These are phyloP conservation scores for Poronia punctata DNA, from an alignment of 495 filamentous ascomycete species.

Conservation along the genomic window DNA sequence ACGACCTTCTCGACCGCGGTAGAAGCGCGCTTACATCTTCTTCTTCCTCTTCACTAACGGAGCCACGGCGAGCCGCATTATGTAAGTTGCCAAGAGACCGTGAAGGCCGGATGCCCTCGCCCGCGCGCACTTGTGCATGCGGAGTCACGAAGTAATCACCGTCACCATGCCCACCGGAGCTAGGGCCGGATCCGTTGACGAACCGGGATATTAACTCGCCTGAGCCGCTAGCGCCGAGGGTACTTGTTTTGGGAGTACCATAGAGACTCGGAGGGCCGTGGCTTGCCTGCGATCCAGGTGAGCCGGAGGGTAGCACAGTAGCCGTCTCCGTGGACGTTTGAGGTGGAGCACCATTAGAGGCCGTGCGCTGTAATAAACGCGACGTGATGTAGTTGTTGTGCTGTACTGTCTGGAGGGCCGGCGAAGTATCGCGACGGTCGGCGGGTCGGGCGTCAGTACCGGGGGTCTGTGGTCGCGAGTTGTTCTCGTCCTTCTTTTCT, in stretches of 20 bases:
- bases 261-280: constrained; percentile 31
- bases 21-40: constrained; percentile 34
- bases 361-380: constrained; percentile 49
- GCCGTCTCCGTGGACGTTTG: constrained; percentile 53
- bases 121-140: constrained; percentile 9
- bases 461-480: constrained; percentile 15
- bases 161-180: constrained; percentile 23
- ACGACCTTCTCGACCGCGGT: constrained; percentile 25
- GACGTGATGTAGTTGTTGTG: constrained; percentile 48
- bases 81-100: constrained; percentile 33
- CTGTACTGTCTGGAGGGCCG: constrained; percentile 22
- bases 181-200: constrained; percentile 35
- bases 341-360: constrained; percentile 50
- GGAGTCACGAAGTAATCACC: constrained; percentile 21
- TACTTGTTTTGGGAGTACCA: constrained; percentile 30
- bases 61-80: constrained; percentile 15
- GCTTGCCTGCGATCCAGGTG: constrained; percentile 28
- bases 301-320: constrained; percentile 40
- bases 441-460: constrained; percentile 10
- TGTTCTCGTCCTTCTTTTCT: constrained; percentile 11
- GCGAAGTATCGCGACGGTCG: constrained; percentile 17
- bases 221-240: constrained; percentile 37
- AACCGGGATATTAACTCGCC: constrained; percentile 47
- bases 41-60: constrained; percentile 30
- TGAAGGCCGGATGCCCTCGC: constrained; percentile 23